These are phyloP conservation scores for Ophiostoma novo-ulmi DNA, from an alignment of 2,329 filamentous ascomycete species.

Conservation along the genomic window DNA sequence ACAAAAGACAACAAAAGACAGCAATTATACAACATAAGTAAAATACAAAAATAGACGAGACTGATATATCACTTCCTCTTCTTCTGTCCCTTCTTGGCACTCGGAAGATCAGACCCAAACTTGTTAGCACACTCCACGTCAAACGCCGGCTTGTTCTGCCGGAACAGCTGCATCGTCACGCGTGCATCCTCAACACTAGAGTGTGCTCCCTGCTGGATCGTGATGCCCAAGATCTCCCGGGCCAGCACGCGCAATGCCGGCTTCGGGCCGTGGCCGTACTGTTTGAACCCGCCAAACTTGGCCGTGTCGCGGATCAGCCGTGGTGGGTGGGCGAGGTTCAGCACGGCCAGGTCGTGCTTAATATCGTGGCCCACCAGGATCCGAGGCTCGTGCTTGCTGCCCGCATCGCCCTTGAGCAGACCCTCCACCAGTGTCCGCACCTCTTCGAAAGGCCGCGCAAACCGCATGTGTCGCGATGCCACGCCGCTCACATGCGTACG, in stretches of 20 bases:
- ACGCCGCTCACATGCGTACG: conserved; percentile 83
- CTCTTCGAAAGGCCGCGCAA: conserved; percentile 65
- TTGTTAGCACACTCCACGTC: conserved; percentile 72
- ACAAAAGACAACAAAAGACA: too few species aligned
- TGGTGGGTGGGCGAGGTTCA: conserved; percentile 73
- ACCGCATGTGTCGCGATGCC: conserved; percentile 63
- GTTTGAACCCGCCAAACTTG: conserved; percentile 67
- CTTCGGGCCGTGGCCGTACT: conserved; percentile 61
- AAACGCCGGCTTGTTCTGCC: conserved; percentile 76
- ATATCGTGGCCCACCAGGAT: conserved; percentile 82
- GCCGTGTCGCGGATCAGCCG: conserved; percentile 81
- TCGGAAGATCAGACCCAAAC: conserved; percentile 42
- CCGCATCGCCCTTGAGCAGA: conserved; percentile 53
- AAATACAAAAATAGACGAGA: background rate
- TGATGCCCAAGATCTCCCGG: conserved; percentile 52
- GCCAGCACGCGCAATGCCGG: conserved; percentile 60
- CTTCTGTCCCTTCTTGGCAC: conserved; percentile 27
- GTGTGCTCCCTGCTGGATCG: conserved; percentile 60
- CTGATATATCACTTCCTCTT: conserved; percentile 30
- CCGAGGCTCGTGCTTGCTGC: conserved; percentile 34
- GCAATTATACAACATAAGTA: background rate
- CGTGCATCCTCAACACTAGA: conserved; percentile 74
- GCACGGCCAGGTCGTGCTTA: conserved; percentile 68
- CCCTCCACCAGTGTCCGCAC: conserved; percentile 68
- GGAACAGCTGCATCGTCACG: conserved; percentile 84